Evolutionary conservation across 768 basidiomycete species (phyloP).

Genomic region (Hirschioporus abietinus): DNA sequence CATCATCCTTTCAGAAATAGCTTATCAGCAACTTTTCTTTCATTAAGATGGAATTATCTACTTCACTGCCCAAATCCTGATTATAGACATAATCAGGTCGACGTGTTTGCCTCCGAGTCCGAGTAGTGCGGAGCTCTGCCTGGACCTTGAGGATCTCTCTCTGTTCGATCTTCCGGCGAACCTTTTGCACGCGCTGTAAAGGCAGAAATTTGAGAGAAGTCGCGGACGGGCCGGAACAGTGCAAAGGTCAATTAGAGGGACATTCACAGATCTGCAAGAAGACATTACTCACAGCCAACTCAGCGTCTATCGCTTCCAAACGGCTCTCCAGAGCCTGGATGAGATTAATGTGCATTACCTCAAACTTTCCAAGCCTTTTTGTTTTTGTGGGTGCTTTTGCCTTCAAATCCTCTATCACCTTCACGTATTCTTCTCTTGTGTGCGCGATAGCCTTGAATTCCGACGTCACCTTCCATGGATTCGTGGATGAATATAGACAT

Average conservation of each 20-base stretch:
- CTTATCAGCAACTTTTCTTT: not conserved
- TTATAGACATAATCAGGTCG: conserved; percentile 81
- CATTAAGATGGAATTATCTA: conserved; percentile 26
- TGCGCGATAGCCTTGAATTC: conserved; percentile 69
- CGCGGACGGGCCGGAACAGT: conserved; percentile 10
- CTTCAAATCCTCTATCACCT: conserved; percentile 57
- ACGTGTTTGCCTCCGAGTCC: conserved; percentile 67
- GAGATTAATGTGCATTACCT: conserved; percentile 56
- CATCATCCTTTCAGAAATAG: conserved; percentile 41
- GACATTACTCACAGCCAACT: conserved; percentile 56
- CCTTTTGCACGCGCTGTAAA: conserved; percentile 63
- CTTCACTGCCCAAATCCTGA: conserved; percentile 61
- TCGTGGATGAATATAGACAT: conserved; percentile 76
- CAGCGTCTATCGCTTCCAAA: conserved; percentile 60
- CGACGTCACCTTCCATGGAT: conserved; percentile 85
- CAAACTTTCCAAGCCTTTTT: conserved; percentile 49
- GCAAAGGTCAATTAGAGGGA: conserved; percentile 4
- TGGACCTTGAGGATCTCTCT: conserved; percentile 60
- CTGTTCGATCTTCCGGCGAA: conserved; percentile 66
- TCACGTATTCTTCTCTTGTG: conserved; percentile 69
- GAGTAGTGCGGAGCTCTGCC: conserved; percentile 72
- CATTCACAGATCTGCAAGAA: conserved; percentile 5
- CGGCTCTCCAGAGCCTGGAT: conserved; percentile 59
- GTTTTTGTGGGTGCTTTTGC: conserved; percentile 36
- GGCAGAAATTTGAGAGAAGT: conserved; percentile 20